These are phyloP conservation scores for Salvia splendens DNA, from an alignment of 257 asterid species.

Conservation along the genomic window DNA sequence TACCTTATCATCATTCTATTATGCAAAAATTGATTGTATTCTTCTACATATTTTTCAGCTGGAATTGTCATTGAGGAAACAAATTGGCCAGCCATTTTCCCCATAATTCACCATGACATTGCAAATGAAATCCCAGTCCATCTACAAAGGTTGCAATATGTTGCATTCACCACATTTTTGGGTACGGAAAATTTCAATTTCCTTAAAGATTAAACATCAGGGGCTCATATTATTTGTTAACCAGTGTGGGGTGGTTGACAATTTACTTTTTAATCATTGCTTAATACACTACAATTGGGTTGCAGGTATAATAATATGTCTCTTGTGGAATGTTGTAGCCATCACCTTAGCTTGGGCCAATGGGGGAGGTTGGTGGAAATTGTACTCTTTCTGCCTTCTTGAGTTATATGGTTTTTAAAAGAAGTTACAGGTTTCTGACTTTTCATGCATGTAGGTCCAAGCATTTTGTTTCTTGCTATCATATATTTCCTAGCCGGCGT, in stretches of 20 bases:
- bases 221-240: background rate
- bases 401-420: constrained; percentile 21
- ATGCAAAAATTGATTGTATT: constrained; percentile 15
- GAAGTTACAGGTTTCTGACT: constrained; percentile 14
- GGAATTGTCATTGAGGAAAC: constrained; percentile 85
- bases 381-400: background rate
- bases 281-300: constrained; percentile 27
- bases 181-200: constrained; percentile 51
- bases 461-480: constrained; percentile 76
- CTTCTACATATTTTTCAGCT: constrained; percentile 46
- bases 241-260: constrained; percentile 8
- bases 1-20: background rate
- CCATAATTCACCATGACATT: constrained; percentile 86
- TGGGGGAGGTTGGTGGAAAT: constrained; percentile 66
- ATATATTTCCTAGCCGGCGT: constrained; percentile 83
- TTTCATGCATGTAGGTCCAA: constrained; percentile 55
- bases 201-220: constrained; percentile 16
- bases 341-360: constrained; percentile 76
- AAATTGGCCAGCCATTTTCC: constrained; percentile 88
- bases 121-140: constrained; percentile 85
- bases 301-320: constrained; percentile 73
- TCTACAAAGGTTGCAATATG: constrained; percentile 84
- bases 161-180: constrained; percentile 76
- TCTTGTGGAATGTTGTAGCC: constrained; percentile 73
- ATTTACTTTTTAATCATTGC: constrained; percentile 26